Evolutionary conservation across 2,329 filamentous ascomycete species (phyloP).

Genomic region (Botryotinia calthae): DNA sequence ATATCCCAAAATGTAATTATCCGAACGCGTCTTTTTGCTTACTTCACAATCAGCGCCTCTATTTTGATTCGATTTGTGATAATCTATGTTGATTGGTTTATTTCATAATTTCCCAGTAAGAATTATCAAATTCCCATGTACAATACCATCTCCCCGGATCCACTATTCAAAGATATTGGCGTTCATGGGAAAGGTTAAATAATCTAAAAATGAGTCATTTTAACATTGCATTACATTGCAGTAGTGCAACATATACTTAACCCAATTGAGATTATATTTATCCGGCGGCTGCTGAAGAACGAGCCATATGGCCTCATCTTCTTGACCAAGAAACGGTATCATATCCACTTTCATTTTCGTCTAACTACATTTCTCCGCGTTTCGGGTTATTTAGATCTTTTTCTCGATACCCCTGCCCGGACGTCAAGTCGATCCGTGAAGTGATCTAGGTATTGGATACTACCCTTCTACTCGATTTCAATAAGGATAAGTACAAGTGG

Average conservation of each 20-base stretch:
- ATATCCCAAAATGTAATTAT: neutral
- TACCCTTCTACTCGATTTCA: slow-evolving; percentile 18
- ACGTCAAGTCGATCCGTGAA: neutral
- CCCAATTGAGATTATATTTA: slow-evolving; percentile 25
- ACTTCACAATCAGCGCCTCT: slow-evolving; percentile 1
- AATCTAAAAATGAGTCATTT: slow-evolving; percentile 39
- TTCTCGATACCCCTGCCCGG: neutral
- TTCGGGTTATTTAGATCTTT: slow-evolving; percentile 32
- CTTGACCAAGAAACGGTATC: slow-evolving; percentile 39
- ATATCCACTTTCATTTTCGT: slow-evolving; percentile 23
- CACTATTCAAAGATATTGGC: slow-evolving; percentile 2
- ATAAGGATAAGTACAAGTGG: slow-evolving; percentile 35
- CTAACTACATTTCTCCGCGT: slow-evolving; percentile 32
- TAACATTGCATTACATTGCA: slow-evolving; percentile 30
- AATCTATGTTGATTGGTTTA: neutral
- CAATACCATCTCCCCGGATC: slow-evolving; percentile 5
- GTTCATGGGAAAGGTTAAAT: slow-evolving; percentile 1
- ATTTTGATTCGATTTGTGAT: neutral
- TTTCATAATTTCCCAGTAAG: slow-evolving; percentile 13
- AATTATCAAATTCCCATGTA: neutral
- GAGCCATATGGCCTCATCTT: slow-evolving; percentile 36
- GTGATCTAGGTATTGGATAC: slow-evolving; percentile 16
- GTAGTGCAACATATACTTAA: slow-evolving; percentile 24
- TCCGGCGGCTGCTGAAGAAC: slow-evolving; percentile 36
- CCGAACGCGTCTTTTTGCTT: slow-evolving; percentile 16